Evolutionary conservation across 2,329 filamentous ascomycete genomes (phyloP).

Genomic region (Ceratocystis albifundus): DNA sequence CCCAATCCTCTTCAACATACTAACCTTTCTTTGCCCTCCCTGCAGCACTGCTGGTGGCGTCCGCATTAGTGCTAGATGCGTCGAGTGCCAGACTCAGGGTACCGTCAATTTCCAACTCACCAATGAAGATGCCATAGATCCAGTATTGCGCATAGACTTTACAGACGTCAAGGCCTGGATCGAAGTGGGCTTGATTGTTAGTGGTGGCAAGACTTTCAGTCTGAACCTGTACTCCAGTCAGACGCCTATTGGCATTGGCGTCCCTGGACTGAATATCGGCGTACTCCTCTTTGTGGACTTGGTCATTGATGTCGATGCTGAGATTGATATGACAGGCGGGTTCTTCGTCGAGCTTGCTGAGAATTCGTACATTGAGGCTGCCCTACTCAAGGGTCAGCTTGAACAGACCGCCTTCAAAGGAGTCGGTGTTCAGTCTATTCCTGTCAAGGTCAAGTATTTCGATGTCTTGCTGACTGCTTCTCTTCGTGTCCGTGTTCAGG

Average conservation of each 20-base stretch:
- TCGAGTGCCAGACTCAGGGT: conserved; percentile 41
- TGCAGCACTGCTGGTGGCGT: conserved; percentile 21
- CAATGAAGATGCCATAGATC: conserved; percentile 32
- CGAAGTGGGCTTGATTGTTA: conserved; percentile 37
- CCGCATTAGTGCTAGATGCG: conserved; percentile 33
- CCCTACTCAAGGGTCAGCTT: conserved; percentile 36
- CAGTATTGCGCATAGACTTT: conserved; percentile 38
- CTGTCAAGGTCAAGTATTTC: conserved; percentile 38
- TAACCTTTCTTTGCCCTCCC: conserved; percentile 6
- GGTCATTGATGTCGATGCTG: conserved; percentile 38
- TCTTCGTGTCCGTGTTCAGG: conserved; percentile 41
- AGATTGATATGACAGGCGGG: conserved; percentile 41
- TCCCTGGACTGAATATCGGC: conserved; percentile 36
- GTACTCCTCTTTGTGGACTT: conserved; percentile 42
- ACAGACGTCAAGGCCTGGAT: conserved; percentile 42
- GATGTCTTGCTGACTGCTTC: conserved; percentile 38
- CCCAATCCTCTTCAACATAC: not conserved
- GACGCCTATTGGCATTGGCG: conserved; percentile 34
- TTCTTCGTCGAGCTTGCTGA: conserved; percentile 41
- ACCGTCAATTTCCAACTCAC: conserved; percentile 36
- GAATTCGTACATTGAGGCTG: conserved; percentile 33
- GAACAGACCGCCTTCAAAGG: conserved; percentile 37
- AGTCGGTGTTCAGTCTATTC: conserved; percentile 36
- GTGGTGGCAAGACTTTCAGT: conserved; percentile 38
- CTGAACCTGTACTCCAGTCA: conserved; percentile 40